phyloP scores from a whole-genome alignment of 2,329 filamentous ascomycete species.

The Cladosporium sp. region DNA sequence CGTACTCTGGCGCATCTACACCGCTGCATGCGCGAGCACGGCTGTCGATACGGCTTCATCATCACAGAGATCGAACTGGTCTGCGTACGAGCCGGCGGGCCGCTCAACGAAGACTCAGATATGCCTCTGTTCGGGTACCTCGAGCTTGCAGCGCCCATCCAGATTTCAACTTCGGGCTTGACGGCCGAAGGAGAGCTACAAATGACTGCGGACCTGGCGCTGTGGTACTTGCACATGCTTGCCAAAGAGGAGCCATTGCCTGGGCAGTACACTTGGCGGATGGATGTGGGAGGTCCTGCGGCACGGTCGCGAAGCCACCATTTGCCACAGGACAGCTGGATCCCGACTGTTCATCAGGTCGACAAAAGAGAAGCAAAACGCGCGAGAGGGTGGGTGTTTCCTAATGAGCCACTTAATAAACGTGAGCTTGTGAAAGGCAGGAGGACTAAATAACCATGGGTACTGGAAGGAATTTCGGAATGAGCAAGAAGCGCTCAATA shows the following conservation, averaged over 20 bases:
- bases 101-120: constrained; percentile 39
- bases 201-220: constrained; percentile 71
- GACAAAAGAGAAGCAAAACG: constrained; percentile 79
- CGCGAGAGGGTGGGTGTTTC: constrained; percentile 72
- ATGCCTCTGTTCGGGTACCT: constrained; percentile 87
- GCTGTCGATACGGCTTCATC: constrained; percentile 92
- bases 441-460: constrained; percentile 11
- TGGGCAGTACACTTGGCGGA: constrained; percentile 64
- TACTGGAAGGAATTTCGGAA: background rate
- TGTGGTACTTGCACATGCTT: constrained; percentile 77
- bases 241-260: constrained; percentile 62
- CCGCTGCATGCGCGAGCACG: constrained; percentile 88
- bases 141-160: constrained; percentile 66
- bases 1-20: constrained; percentile 84
- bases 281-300: constrained; percentile 73
- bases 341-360: constrained; percentile 69
- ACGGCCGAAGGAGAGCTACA: constrained; percentile 46
- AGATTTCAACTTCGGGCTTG: constrained; percentile 48
- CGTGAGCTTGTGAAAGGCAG: constrained; percentile 68
- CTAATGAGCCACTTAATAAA: constrained; percentile 70
- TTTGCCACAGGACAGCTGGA: constrained; percentile 71
- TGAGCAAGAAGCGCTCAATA: background rate
- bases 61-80: constrained; percentile 95
- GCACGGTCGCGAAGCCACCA: constrained; percentile 72
- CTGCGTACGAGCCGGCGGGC: constrained; percentile 75